These are phyloP conservation scores for Microbotryum silenes-acaulis DNA, from an alignment of 1,284 basidiomycete species.

Conservation along the genomic window DNA sequence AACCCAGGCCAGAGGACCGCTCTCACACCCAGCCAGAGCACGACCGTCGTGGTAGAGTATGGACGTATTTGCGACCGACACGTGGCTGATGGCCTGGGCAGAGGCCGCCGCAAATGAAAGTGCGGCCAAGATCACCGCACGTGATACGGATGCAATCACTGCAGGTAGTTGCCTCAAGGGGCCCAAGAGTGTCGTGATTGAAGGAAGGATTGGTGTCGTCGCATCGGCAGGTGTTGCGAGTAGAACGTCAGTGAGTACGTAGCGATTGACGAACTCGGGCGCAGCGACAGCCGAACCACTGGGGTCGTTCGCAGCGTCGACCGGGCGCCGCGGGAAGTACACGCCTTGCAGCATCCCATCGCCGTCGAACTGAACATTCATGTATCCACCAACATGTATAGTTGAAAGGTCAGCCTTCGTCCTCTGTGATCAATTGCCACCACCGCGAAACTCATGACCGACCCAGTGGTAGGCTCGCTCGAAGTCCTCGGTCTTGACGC, in stretches of 20 bases:
- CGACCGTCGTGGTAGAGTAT: constrained; percentile 44
- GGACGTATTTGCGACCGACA: constrained; percentile 47
- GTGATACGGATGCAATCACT: constrained; percentile 42
- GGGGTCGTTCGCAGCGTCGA: constrained; percentile 3
- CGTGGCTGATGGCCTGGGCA: constrained; percentile 35
- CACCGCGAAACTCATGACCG: constrained; percentile 28
- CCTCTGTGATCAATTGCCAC: constrained; percentile 2
- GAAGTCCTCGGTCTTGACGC: constrained; percentile 17
- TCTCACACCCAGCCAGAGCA: constrained; percentile 48
- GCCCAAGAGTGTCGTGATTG: constrained; percentile 47
- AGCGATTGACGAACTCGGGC: constrained; percentile 41
- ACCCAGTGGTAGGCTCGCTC: constrained; percentile 34
- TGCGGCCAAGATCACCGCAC: constrained; percentile 40
- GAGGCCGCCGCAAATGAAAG: constrained; percentile 39
- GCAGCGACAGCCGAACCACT: constrained; percentile 1
- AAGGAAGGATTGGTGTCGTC: constrained; percentile 43
- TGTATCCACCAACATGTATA: neutral
- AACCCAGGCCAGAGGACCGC: constrained; percentile 45
- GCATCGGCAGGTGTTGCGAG: constrained; percentile 37
- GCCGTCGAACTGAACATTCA: constrained; percentile 38
- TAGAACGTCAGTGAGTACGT: constrained; percentile 42
- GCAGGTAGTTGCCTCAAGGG: constrained; percentile 41
- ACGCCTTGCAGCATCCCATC: constrained; percentile 49
- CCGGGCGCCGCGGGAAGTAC: constrained; percentile 38
- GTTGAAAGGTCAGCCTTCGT: neutral